phyloP scores from a whole-genome alignment of 768 basidiomycete genomes.

The Hydnomerulius pinastri region DNA sequence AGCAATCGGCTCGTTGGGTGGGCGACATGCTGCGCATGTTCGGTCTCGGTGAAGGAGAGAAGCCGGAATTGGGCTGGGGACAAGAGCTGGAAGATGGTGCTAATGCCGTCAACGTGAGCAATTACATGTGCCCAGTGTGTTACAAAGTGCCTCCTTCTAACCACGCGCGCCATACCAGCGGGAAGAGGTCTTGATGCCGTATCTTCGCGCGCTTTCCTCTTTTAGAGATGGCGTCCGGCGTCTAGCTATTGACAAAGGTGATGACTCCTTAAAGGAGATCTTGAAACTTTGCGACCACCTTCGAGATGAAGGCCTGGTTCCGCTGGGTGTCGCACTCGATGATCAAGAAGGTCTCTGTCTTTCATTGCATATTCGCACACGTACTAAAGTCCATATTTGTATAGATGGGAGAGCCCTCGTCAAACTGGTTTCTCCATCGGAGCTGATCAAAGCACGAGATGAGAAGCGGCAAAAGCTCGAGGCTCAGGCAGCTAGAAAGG shows the following conservation, averaged over 20 bases:
- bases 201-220: slow-evolving; percentile 77
- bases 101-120: slow-evolving; percentile 47
- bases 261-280: slow-evolving; percentile 73
- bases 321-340: slow-evolving; percentile 94
- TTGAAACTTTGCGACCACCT: slow-evolving; percentile 86
- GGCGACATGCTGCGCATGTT: slow-evolving; percentile 77
- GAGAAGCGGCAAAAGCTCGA: slow-evolving; percentile 78
- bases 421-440: slow-evolving; percentile 83
- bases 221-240: slow-evolving; percentile 91
- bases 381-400: background rate
- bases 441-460: slow-evolving; percentile 82
- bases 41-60: slow-evolving; percentile 73
- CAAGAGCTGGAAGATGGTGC: slow-evolving; percentile 48
- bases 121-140: background rate
- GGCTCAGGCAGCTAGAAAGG: slow-evolving; percentile 81
- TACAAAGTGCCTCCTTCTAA: slow-evolving; percentile 2
- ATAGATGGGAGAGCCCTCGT: slow-evolving; percentile 93
- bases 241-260: slow-evolving; percentile 73
- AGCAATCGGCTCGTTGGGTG: slow-evolving; percentile 66
- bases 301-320: slow-evolving; percentile 85
- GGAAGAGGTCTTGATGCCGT: slow-evolving; percentile 87
- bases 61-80: slow-evolving; percentile 83
- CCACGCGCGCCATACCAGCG: slow-evolving; percentile 50
- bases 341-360: slow-evolving; percentile 82
- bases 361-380: background rate